Conservation (phyloP, 441 rosid species). For the Croton laevigatus region DNA sequence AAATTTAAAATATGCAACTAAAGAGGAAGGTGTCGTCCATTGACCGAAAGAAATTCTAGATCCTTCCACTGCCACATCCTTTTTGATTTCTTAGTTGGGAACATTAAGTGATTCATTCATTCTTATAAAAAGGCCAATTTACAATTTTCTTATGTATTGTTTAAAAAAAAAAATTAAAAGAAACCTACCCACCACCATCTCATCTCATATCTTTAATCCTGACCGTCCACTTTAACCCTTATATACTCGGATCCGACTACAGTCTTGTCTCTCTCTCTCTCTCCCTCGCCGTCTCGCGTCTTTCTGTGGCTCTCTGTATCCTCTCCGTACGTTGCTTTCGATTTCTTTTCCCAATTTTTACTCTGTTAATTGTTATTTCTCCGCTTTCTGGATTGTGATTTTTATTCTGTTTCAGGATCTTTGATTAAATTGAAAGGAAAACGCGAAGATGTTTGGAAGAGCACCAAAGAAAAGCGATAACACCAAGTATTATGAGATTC, state of each 20-base stretch:
- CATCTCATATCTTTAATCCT: slow-evolving; percentile 20
- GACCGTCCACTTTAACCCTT: slow-evolving; percentile 31
- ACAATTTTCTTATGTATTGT: too few relatives aligned
- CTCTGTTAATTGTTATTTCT: not conserved
- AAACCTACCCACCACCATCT: not conserved
- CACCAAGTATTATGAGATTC: slow-evolving; percentile 59
- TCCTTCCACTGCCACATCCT: too few relatives aligned
- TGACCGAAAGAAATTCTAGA: too few relatives aligned
- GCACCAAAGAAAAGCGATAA: slow-evolving; percentile 70
- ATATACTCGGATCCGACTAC: slow-evolving; percentile 17
- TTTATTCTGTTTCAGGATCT: slow-evolving; percentile 3
- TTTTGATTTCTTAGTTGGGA: too few relatives aligned
- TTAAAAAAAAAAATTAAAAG: not conserved
- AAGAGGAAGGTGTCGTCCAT: too few relatives aligned
- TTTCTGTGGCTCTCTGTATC: slow-evolving; percentile 27
- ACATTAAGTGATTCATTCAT: too few relatives aligned
- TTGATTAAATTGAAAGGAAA: slow-evolving; percentile 5
- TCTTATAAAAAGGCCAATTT: too few relatives aligned
- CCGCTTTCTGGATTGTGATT: slow-evolving; percentile 7
- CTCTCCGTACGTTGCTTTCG: not conserved
- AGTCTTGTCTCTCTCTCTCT: not conserved
- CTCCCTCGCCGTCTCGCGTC: slow-evolving; percentile 29
- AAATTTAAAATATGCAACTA: too few relatives aligned
- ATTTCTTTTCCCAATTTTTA: not conserved
- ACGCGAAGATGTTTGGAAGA: slow-evolving; percentile 54